Conservation (phyloP, 2,329 filamentous ascomycete species). For the Trichoderma sp. region DNA sequence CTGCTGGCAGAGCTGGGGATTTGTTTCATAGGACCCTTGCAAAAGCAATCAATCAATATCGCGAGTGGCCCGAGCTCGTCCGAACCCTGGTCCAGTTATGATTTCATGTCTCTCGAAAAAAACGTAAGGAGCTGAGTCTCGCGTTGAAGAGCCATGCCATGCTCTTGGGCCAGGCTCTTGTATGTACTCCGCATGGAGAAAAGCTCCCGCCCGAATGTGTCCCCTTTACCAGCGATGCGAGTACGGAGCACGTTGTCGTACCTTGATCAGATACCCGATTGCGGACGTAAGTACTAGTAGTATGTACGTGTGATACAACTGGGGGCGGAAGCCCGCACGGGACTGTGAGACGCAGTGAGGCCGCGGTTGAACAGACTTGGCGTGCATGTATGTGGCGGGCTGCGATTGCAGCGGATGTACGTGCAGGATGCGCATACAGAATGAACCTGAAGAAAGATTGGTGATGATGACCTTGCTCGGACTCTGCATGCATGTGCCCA, state of each 20-base stretch:
- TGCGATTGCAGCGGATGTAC: background rate
- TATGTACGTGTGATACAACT: background rate
- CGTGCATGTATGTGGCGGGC: conserved; percentile 16
- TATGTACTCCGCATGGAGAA: conserved; percentile 20
- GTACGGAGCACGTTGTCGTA: background rate
- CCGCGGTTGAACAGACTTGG: conserved; percentile 2
- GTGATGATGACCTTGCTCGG: too few relatives aligned
- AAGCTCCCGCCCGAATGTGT: background rate
- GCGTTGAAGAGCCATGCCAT: too few relatives aligned
- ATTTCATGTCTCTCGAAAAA: conserved; percentile 8
- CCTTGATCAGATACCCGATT: conserved; percentile 21
- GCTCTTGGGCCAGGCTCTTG: background rate
- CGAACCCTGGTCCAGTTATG: conserved; percentile 19
- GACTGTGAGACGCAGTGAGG: background rate
- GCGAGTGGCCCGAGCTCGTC: conserved; percentile 19
- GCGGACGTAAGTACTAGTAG: background rate
- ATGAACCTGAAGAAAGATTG: too few relatives aligned
- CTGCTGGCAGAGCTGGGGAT: conserved; percentile 20
- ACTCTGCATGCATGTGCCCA: background rate
- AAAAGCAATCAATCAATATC: conserved; percentile 14
- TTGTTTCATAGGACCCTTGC: conserved; percentile 18
- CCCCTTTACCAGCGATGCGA: background rate
- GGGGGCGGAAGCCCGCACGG: conserved; percentile 5
- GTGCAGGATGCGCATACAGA: background rate
- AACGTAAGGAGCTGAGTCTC: background rate